Evolutionary conservation across 352 stramenopile genomes (phyloP).

Genomic region (Phytophthora europaea): DNA sequence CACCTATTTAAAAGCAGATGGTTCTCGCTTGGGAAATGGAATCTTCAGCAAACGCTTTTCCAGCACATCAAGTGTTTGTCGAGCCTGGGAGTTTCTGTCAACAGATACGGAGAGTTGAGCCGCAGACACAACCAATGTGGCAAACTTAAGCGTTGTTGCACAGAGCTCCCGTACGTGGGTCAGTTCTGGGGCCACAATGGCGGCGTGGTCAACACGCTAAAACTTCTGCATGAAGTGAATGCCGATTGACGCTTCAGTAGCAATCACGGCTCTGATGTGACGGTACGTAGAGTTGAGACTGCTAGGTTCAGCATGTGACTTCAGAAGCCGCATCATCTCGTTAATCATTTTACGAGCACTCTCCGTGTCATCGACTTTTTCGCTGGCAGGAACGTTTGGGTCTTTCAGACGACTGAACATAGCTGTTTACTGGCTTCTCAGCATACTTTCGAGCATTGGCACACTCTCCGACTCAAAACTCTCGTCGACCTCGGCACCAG

Average conservation of each 20-base stretch:
- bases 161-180: conserved; percentile 10
- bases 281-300: conserved; percentile 13
- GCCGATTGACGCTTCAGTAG: neutral
- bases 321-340: conserved; percentile 3
- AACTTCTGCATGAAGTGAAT: conserved; percentile 37
- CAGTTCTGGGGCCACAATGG: neutral
- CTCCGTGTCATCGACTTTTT: conserved; percentile 7
- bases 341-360: neutral
- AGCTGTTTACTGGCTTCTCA: neutral
- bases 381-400: neutral
- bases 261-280: neutral
- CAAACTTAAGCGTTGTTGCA: conserved; percentile 11
- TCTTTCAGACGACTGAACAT: conserved; percentile 10
- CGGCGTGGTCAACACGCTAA: conserved; percentile 18
- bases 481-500: neutral
- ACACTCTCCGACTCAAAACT: neutral
- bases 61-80: conserved; percentile 24
- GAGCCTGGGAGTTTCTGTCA: conserved; percentile 12
- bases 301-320: conserved; percentile 2
- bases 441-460: neutral
- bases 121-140: conserved; percentile 10
- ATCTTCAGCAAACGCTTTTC: conserved; percentile 31
- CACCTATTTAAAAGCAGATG: conserved; percentile 8
- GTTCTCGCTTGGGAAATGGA: conserved; percentile 12
- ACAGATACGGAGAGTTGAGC: conserved; percentile 13